Base-by-base conservation (phyloP, 176 grass and related monocot species). In the Aegilops longissima region DNA sequence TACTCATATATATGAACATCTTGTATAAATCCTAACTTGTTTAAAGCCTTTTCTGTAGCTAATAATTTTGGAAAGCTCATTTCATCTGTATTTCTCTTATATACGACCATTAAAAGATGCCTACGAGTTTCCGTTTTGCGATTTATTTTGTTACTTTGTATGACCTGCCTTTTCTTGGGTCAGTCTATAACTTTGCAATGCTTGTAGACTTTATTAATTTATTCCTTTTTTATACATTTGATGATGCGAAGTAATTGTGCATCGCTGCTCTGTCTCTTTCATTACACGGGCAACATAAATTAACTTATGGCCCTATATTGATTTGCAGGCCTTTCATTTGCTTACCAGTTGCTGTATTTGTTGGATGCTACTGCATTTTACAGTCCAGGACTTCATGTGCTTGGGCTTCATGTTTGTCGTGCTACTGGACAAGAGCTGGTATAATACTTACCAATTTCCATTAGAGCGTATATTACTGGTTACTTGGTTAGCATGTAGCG, bases 371-470 rank as follows among this genome's bases (percentile, higher is more conserved):
- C 94, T 90, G 94, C 81, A 70, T 96, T 94, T 88, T 94, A 99
- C 82, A 85, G 86, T 88, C 92, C 90, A 83, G 90, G 84, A 31
- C 82, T 98, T 44, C 93, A 98, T 88, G 86, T 82, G n/a, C 86
- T 98, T 56, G 94, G 97, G 35, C 79, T 98, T 91, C 97, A 98
- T 59, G 92, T 98, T 54, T 98, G 94, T 63, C 97, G 97, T 83
- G 94, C 97, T 80, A 96, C 94, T 61, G 97, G 93, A 61, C 97
- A 98, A 94, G 97, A 98, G 86, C 68, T 95, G 97, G 97, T 98
- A 94, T 66, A 40, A 12, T 24, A 63, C 77, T 81, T 86, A 42
- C 18, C 42, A 59, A 35, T 81, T 68, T 86, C 12, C 82, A 6
- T 69, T 81, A 75, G 12, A n/a, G 5, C 49, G 82, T 86, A 62